Evolutionary conservation across 257 asterid species (phyloP).

Genomic region (Linderniella brevidens): DNA sequence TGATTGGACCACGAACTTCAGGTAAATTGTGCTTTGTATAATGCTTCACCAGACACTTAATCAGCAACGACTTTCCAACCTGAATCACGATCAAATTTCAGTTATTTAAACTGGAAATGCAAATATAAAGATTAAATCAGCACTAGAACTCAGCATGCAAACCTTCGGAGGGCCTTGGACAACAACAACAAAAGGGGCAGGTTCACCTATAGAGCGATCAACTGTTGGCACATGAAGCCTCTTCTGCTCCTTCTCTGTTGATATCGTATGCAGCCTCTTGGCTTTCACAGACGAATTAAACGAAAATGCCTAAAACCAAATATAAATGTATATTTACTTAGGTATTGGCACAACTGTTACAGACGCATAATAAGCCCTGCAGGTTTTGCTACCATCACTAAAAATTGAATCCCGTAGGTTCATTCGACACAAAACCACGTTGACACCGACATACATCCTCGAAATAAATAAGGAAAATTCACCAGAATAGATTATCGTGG

Average conservation of each 20-base stretch:
- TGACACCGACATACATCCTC: neutral
- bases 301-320: slow-evolving; percentile 61
- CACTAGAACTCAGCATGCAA: slow-evolving; percentile 4
- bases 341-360: neutral
- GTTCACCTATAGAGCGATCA: slow-evolving; percentile 70
- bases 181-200: slow-evolving; percentile 84
- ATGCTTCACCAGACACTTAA: slow-evolving; percentile 72
- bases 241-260: slow-evolving; percentile 90
- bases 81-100: slow-evolving; percentile 15
- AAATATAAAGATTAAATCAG: slow-evolving; percentile 1
- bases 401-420: neutral
- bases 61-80: slow-evolving; percentile 92
- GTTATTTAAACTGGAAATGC: neutral
- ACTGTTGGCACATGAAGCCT: slow-evolving; percentile 75
- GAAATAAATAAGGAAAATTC: neutral
- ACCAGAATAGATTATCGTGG: neutral
- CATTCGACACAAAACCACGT: neutral
- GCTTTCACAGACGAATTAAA: slow-evolving; percentile 71
- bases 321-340: slow-evolving; percentile 7
- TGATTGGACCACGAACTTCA: slow-evolving; percentile 91
- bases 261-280: slow-evolving; percentile 54
- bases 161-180: slow-evolving; percentile 98
- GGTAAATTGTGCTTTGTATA: slow-evolving; percentile 86
- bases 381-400: neutral
- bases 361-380: neutral